Evolutionary conservation across 2,329 filamentous ascomycete genomes (phyloP).

Genomic region (Hypomyces perniciosus): DNA sequence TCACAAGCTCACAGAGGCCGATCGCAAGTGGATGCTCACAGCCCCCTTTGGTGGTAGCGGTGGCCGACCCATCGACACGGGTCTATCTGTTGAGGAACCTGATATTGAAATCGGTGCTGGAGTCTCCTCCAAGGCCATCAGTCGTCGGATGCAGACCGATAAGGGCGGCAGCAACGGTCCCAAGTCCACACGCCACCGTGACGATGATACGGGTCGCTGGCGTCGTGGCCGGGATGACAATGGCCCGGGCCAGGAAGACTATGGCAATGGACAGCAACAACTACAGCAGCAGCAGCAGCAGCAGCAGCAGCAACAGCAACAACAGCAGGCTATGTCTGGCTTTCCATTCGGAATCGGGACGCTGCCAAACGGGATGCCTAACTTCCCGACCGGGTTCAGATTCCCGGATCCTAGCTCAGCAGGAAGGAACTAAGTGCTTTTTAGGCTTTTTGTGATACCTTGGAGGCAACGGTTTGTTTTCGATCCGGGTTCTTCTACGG

Average conservation of each 20-base stretch:
- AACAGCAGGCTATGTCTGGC: constrained; percentile 18
- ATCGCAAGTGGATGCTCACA: constrained; percentile 94
- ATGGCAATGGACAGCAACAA: constrained; percentile 8
- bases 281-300: constrained; percentile 23
- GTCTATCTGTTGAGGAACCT: constrained; percentile 90
- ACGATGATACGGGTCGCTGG: constrained; percentile 30
- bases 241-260: constrained; percentile 5
- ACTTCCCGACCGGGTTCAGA: constrained; percentile 34
- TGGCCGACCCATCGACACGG: constrained; percentile 69
- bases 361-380: constrained; percentile 37
- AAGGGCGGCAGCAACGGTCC: constrained; percentile 59
- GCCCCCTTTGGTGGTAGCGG: constrained; percentile 92
- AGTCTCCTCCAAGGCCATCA: constrained; percentile 86
- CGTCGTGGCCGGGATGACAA: constrained; percentile 28
- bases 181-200: constrained; percentile 50
- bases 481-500: background rate
- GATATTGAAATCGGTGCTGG: constrained; percentile 98
- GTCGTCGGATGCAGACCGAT: constrained; percentile 63
- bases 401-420: constrained; percentile 30
- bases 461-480: background rate
- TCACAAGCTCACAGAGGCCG: constrained; percentile 85
- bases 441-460: background rate
- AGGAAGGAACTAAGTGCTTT: constrained; percentile 7
- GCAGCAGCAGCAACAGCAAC: constrained; percentile 10
- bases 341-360: constrained; percentile 37